Percentiles rank a stretch among this genome's conserved stretches.
Evolutionary conservation across 345 rosid genomes (phyloP).

Genomic region (Hypericum androsaemum): DNA sequence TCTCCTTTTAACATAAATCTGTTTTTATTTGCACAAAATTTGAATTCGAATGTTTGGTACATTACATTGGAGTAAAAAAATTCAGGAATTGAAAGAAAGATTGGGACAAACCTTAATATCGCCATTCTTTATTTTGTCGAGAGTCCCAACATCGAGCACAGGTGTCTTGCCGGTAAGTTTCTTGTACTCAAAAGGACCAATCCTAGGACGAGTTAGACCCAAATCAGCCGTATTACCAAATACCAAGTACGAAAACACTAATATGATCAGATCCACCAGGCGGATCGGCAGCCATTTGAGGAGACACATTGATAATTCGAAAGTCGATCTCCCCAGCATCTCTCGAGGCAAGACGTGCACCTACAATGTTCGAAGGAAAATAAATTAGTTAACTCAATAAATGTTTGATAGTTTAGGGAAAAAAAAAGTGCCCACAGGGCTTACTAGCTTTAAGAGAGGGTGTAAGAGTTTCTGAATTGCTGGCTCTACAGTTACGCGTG

Average conservation of each 20-base stretch:
- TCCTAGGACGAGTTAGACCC: constrained; percentile 55
- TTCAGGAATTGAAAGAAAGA: neutral
- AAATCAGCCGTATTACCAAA: constrained; percentile 53
- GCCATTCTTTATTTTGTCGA: constrained; percentile 56
- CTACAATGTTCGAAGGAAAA: constrained; percentile 24
- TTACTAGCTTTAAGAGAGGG: too few species aligned
- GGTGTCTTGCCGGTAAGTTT: constrained; percentile 67
- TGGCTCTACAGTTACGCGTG: constrained; percentile 25
- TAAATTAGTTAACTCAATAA: neutral
- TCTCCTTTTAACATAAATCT: too few species aligned
- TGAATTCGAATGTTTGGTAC: too few species aligned
- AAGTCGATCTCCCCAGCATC: constrained; percentile 73
- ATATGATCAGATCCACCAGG: constrained; percentile 54
- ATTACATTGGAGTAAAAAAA: neutral
- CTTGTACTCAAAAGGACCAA: constrained; percentile 76
- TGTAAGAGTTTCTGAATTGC: neutral
- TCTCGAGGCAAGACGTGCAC: constrained; percentile 87
- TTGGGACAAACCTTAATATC: constrained; percentile 47
- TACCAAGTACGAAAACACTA: constrained; percentile 38
- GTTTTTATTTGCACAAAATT: too few species aligned
- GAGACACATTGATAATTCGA: constrained; percentile 62
- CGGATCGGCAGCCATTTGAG: constrained; percentile 68
- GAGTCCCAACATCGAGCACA: constrained; percentile 70
- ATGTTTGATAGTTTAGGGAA: too few species aligned
- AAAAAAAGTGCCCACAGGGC: neutral